Base-by-base conservation (phyloP, 805 yeast genomes). In the Starmera pachycereana region DNA sequence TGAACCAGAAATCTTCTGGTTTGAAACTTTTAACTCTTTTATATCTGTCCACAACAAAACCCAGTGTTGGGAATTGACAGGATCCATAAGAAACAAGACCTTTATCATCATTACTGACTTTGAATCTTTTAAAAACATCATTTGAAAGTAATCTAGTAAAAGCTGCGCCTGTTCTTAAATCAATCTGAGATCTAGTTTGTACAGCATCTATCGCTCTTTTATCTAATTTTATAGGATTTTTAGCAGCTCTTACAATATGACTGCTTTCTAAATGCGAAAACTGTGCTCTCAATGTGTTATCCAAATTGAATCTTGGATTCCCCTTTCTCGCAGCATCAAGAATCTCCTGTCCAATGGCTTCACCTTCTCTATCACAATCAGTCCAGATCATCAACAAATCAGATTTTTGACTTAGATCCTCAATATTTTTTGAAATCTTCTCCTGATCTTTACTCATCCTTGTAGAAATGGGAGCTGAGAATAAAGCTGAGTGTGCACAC, bases 331-430 rank as follows among this genome's bases (percentile, higher is more conserved):
- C 96, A n/a, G 78, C 80, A 39, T 77, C 69, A 30, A 75, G 68
- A 12, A 94, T 76, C 51, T 89, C 96, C 63, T 70, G 76, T 0
- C 97, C 97, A 41, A 89, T 89, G 58, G 78, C 82, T 57, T 89
- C 97, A 2, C 97, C 97, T 57, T 89, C 97, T 31, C 97, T 68
- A 68, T 89, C 97, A 61, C 98, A 92, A 69, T 92, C 99, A 1
- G 98, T 92, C 97, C 98, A 92, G 8, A 92, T 86, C 84, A 87
- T 85, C 40, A 92, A 61, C 32, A 64, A 63, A 39, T 76, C 73
- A 6, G 85, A 74, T 14, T 52, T 53, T 33, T 78, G 57, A 5
- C 88, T 83, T 53, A 87, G 87, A 4, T 58, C 58, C 28, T 71
- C 58, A 37, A 92, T 86, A 54, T 90, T 92, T 10, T 65, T 60